A percentile compares a stretch with the other conserved stretches of the same genome.
These are phyloP conservation scores for Candolleomyces aberdarensis DNA, from an alignment of 768 basidiomycete species.

Conservation along the genomic window DNA sequence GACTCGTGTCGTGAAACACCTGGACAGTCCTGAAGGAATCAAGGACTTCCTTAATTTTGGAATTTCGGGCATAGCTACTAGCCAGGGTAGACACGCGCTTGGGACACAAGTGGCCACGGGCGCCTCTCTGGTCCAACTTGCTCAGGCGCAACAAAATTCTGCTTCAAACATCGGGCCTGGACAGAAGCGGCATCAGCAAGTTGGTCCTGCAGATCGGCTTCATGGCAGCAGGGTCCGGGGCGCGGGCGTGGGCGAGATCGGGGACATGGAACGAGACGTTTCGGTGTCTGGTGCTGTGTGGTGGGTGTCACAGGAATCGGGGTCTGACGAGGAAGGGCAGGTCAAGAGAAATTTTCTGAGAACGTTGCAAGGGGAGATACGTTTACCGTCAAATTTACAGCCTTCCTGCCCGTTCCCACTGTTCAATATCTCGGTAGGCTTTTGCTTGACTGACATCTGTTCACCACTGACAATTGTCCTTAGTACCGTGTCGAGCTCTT, in stretches of 20 bases:
- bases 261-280: too few relatives aligned
- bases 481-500: too few relatives aligned
- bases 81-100: background rate
- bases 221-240: background rate
- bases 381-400: background rate
- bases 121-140: too few relatives aligned
- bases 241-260: too few relatives aligned
- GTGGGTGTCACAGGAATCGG: background rate
- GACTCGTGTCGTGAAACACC: constrained; percentile 15
- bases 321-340: background rate
- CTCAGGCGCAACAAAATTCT: too few relatives aligned
- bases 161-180: too few relatives aligned
- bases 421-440: constrained; percentile 1
- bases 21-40: background rate
- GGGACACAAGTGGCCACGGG: background rate
- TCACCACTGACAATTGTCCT: too few relatives aligned
- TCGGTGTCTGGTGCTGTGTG: background rate
- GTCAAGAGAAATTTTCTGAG: background rate
- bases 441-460: too few relatives aligned
- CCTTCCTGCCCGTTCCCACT: background rate
- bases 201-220: too few relatives aligned
- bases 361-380: constrained; percentile 1
- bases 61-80: too few relatives aligned
- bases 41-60: background rate
- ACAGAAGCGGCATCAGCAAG: too few relatives aligned